A percentile compares a stretch with the other conserved stretches of the same genome.
Conservation (phyloP, 495 filamentous ascomycete species). For the Daldinia caldariorum region DNA sequence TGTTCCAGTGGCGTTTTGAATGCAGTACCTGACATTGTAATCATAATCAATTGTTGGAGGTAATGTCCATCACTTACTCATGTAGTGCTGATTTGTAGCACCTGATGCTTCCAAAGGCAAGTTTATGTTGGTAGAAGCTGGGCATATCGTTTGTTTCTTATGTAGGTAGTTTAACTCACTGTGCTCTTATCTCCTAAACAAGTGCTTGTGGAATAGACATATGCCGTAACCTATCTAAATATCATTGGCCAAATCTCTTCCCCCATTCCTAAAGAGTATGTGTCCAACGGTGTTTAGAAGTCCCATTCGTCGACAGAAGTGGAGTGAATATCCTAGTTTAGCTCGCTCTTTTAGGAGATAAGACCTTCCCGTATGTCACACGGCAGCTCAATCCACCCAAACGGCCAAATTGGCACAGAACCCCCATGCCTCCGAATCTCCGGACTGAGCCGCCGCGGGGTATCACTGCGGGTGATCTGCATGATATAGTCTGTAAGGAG, state of each 20-base stretch:
- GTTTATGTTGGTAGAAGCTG: neutral
- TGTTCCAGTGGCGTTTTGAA: neutral
- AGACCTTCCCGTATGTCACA: neutral
- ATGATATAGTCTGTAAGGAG: neutral
- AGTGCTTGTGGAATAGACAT: too few species aligned
- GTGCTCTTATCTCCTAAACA: neutral
- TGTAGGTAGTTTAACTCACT: neutral
- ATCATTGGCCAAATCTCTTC: neutral
- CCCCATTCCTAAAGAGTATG: slow-evolving; percentile 1
- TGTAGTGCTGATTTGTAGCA: neutral
- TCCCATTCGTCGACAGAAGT: neutral
- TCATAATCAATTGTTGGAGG: neutral
- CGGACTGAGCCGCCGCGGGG: slow-evolving; percentile 2
- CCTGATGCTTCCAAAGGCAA: neutral
- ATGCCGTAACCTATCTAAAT: neutral
- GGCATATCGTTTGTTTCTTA: too few species aligned
- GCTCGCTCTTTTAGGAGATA: neutral
- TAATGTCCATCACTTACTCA: neutral
- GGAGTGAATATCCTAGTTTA: neutral
- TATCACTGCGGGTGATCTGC: neutral
- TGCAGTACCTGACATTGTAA: neutral
- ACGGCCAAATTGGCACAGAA: neutral
- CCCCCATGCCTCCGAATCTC: neutral
- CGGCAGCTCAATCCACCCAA: neutral
- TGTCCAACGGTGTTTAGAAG: neutral